Evolutionary conservation across 1,139 yeast genomes (phyloP).

Genomic region (Pichia sp.): DNA sequence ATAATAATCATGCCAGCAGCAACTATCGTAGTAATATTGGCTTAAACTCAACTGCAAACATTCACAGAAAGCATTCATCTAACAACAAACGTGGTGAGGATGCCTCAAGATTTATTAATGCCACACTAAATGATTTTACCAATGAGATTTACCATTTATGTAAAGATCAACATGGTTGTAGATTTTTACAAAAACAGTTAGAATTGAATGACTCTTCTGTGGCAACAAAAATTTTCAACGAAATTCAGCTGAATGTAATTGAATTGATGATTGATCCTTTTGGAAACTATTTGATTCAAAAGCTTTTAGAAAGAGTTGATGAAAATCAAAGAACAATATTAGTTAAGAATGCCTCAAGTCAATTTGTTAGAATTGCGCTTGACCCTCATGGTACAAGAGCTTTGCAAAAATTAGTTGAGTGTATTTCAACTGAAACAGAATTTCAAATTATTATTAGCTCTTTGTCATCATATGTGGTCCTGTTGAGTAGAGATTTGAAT

Average conservation of each 20-base stretch:
- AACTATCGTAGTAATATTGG: constrained; percentile 16
- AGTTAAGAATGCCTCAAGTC: constrained; percentile 66
- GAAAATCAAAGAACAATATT: constrained; percentile 63
- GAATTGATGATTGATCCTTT: constrained; percentile 94
- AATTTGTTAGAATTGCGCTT: constrained; percentile 60
- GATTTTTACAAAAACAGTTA: constrained; percentile 51
- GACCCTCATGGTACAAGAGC: constrained; percentile 97
- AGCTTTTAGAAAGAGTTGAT: constrained; percentile 68
- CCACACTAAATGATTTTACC: constrained; percentile 45
- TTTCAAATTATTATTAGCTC: constrained; percentile 48
- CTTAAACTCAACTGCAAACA: constrained; percentile 27
- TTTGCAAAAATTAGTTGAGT: constrained; percentile 76
- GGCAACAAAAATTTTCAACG: constrained; percentile 66
- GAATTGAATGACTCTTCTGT: constrained; percentile 38
- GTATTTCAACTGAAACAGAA: constrained; percentile 53
- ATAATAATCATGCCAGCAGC: constrained; percentile 4
- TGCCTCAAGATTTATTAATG: constrained; percentile 32
- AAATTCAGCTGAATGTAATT: constrained; percentile 68
- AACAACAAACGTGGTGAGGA: constrained; percentile 35
- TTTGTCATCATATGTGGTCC: constrained; percentile 67
- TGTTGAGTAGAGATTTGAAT: constrained; percentile 78
- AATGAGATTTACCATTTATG: constrained; percentile 48
- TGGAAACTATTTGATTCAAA: constrained; percentile 93
- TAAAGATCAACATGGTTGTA: constrained; percentile 57
- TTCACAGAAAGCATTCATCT: constrained; percentile 30